Evolutionary conservation across 1,284 basidiomycete genomes (phyloP), one percentile per base, ranked within the genome.

Genomic region (Cystobasidium pallidum): DNA sequence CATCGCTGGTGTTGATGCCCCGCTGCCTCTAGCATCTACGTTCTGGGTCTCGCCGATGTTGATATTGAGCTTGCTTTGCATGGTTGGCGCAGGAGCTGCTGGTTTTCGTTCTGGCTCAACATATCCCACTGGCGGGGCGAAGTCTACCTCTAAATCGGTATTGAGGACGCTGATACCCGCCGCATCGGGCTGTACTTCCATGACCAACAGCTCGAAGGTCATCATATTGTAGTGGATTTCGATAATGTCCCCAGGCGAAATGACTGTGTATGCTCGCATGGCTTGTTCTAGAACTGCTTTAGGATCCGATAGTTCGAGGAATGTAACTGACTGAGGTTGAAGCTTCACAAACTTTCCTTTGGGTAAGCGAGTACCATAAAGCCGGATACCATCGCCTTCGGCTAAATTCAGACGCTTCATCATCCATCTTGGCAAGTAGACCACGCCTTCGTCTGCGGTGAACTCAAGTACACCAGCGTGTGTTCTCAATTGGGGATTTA

Each of bases 201-300:
- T 96, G 66, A 99, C 89, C 43, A 98, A 87, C 68, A 99, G 86
- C 73, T 94, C 92, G 79, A 99, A 98, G 13, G 92, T 88, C 78
- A 99, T 91, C 13, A 88, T 89, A 80, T 83, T 82, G 77, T 83
- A 82, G 61, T 77, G 78, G 75, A 83, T 82, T 73, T 83, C 82
- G 73, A 83, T 81, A 63, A 83, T 82, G 75, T 83, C 82, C 45
- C 81, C 82, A 10, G 78, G 79, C 2, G 81, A 81, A 17, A 83
- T 77, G 36, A 79, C 79, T n/a, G 93, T 89, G 82, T 95, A 99
- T 80, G 96, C 93, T 49, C 94, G 89, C 7, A 99, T 84, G 15
- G 94, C 92, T 79, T 94, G 91, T 82, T 99, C 96, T 41, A 99
- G 88, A 92, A 98, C 94, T 51, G 95, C 94, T 83, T 97, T 98